Conservation (phyloP, 2,329 filamentous ascomycete species). For the Dothidotthia symphoricarpi region DNA sequence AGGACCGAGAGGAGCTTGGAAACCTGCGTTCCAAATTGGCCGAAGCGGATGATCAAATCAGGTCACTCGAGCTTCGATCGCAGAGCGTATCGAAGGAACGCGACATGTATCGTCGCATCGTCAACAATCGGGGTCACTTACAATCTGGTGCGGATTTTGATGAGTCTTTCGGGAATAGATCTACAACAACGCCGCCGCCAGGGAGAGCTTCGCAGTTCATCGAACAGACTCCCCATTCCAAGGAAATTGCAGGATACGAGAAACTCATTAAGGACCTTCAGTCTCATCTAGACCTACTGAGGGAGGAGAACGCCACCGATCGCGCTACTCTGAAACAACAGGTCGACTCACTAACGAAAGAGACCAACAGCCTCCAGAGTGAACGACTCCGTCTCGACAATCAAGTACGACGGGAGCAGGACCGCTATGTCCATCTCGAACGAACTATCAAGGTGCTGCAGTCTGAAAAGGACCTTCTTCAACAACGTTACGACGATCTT, state of each 20-base stretch:
- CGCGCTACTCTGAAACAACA: constrained; percentile 81
- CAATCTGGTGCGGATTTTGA: constrained; percentile 42
- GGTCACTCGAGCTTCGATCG: constrained; percentile 75
- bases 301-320: constrained; percentile 79
- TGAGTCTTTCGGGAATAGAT: constrained; percentile 18
- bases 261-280: constrained; percentile 85
- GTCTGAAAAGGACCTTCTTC: constrained; percentile 79
- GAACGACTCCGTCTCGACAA: constrained; percentile 78
- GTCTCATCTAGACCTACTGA: constrained; percentile 82
- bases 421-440: constrained; percentile 86
- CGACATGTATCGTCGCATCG: constrained; percentile 94
- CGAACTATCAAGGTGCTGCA: constrained; percentile 82
- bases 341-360: constrained; percentile 73
- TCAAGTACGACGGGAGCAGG: constrained; percentile 75
- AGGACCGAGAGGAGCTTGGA: constrained; percentile 68
- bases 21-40: constrained; percentile 69
- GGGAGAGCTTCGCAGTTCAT: constrained; percentile 39
- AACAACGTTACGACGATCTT: constrained; percentile 73
- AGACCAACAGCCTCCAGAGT: constrained; percentile 78
- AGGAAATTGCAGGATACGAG: constrained; percentile 67
- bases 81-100: constrained; percentile 94
- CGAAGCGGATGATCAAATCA: constrained; percentile 80
- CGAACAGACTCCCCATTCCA: constrained; percentile 51
- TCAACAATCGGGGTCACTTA: constrained; percentile 69
- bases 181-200: constrained; percentile 44